These are phyloP conservation scores for Sclerotinia subarctica DNA, from an alignment of 2,329 filamentous ascomycete genomes.

Conservation along the genomic window DNA sequence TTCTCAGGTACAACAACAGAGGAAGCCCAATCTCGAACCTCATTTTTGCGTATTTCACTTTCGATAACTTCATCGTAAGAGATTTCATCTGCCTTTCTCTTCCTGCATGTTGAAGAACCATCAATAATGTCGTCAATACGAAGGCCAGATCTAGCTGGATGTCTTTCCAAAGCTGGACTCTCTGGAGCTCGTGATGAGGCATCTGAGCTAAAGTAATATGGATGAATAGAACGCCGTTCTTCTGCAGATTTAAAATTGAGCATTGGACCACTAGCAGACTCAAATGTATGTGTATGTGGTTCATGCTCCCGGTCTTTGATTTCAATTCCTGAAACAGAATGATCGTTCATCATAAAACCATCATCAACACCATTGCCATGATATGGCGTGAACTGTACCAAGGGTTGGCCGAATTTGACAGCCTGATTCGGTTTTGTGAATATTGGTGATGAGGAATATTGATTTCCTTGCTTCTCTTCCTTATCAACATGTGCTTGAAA, in stretches of 20 bases:
- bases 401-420: neutral
- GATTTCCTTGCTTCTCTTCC: neutral
- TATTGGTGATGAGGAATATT: neutral
- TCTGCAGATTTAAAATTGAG: neutral
- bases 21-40: slow-evolving; percentile 32
- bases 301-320: no score
- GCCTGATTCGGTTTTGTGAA: neutral
- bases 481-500: slow-evolving; percentile 17
- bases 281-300: no score
- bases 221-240: slow-evolving; percentile 1
- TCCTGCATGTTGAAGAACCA: slow-evolving; percentile 23
- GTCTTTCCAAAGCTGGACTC: slow-evolving; percentile 17
- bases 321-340: neutral
- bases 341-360: neutral
- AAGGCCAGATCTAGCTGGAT: slow-evolving; percentile 30
- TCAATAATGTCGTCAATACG: slow-evolving; percentile 38
- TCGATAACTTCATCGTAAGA: slow-evolving; percentile 22
- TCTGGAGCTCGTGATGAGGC: slow-evolving; percentile 11
- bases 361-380: neutral
- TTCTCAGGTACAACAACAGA: slow-evolving; percentile 3
- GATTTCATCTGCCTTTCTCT: slow-evolving; percentile 37
- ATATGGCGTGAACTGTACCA: neutral
- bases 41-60: slow-evolving; percentile 28
- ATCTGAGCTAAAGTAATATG: slow-evolving; percentile 18
- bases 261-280: no score